Evolutionary conservation across 78 protist genomes (phyloP).

Genomic region (slime mould (Dictyostelium discoideum)): DNA sequence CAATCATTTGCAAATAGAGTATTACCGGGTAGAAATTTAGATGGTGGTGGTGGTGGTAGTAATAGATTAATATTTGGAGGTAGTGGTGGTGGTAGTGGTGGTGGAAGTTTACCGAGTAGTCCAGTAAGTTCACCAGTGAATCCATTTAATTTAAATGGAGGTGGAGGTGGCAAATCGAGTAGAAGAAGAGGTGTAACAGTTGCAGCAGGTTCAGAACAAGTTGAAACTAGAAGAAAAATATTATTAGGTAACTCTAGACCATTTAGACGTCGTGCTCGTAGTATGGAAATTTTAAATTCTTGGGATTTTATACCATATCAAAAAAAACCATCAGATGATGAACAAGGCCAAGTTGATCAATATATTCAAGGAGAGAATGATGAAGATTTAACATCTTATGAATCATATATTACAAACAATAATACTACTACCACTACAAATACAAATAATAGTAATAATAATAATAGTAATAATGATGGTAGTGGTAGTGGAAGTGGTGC

Average conservation of each 20-base stretch:
- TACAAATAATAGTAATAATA: background rate
- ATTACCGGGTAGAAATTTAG: background rate
- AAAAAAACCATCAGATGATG: background rate
- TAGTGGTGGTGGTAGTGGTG: background rate
- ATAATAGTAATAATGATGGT: background rate
- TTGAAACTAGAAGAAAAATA: background rate
- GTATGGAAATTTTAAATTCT: constrained; percentile 17
- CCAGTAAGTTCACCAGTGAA: constrained; percentile 14
- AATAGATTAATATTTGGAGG: background rate
- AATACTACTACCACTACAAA: too few species aligned
- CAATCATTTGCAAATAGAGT: constrained; percentile 4
- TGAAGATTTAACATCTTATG: background rate
- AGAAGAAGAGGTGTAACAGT: constrained; percentile 73
- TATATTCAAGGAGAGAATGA: background rate
- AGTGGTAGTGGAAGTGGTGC: too few species aligned
- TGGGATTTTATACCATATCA: constrained; percentile 62
- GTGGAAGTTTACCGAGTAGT: background rate
- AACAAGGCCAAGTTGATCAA: background rate
- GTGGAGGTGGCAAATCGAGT: background rate
- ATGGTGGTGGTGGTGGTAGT: background rate
- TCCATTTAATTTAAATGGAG: constrained; percentile 8
- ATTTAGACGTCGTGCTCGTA: constrained; percentile 10
- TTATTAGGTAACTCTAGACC: constrained; percentile 8
- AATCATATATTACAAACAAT: background rate
- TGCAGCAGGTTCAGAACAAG: background rate